These are phyloP conservation scores for Penicillium ucsense DNA, from an alignment of 495 filamentous ascomycete genomes.

Conservation along the genomic window DNA sequence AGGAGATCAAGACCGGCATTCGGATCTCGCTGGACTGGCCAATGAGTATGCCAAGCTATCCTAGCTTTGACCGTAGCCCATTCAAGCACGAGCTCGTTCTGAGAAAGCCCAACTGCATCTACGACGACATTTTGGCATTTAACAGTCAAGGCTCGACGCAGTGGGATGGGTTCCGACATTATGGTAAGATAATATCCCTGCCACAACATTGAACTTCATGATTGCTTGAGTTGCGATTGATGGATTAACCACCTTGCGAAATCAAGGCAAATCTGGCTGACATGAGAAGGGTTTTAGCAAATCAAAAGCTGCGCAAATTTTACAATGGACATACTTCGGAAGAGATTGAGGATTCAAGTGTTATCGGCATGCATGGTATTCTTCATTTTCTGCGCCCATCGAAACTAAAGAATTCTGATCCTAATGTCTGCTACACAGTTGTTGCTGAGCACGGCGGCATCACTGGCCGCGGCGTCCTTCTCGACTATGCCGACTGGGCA, in stretches of 20 bases:
- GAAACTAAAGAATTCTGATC: background rate
- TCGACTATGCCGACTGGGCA: slow-evolving; percentile 43
- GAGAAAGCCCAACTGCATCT: slow-evolving; percentile 29
- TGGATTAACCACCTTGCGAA: background rate
- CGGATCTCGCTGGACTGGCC: slow-evolving; percentile 42
- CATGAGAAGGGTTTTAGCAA: slow-evolving; percentile 7
- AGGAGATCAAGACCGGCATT: slow-evolving; percentile 44
- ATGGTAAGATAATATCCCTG: slow-evolving; percentile 13
- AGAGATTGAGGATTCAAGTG: slow-evolving; percentile 40
- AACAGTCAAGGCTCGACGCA: slow-evolving; percentile 37
- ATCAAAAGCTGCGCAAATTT: slow-evolving; percentile 43
- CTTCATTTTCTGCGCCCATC: background rate
- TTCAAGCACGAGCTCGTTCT: slow-evolving; percentile 31
- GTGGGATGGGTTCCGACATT: slow-evolving; percentile 46
- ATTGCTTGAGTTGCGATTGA: no score
- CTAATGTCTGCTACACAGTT: background rate
- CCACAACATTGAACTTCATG: background rate
- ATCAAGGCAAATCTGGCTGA: background rate
- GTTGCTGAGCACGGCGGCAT: slow-evolving; percentile 23
- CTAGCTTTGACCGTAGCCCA: slow-evolving; percentile 25
- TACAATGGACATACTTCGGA: slow-evolving; percentile 50
- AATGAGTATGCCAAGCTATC: slow-evolving; percentile 26
- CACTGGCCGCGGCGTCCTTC: slow-evolving; percentile 41
- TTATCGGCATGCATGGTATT: slow-evolving; percentile 30
- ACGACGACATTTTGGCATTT: slow-evolving; percentile 48